Evolutionary conservation across 2,329 filamentous ascomycete genomes (phyloP).

Genomic region (Hypoxylon sp.): DNA sequence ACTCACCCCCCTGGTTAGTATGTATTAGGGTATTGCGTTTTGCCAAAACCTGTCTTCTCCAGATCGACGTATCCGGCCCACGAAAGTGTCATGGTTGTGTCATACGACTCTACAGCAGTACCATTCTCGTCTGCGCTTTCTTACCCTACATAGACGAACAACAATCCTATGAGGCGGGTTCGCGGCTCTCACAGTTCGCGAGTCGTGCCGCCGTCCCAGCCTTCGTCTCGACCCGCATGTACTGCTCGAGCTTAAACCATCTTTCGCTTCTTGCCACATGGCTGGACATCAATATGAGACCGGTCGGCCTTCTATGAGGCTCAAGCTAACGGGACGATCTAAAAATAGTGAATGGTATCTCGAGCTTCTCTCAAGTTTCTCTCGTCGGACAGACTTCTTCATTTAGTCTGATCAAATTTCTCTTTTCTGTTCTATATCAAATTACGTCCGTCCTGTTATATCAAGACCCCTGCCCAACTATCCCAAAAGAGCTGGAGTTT

Average conservation of each 20-base stretch:
- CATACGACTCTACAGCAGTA: slow-evolving; percentile 45
- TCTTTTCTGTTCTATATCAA: slow-evolving; percentile 49
- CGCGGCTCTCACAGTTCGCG: slow-evolving; percentile 36
- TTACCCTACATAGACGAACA: slow-evolving; percentile 29
- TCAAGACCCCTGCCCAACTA: slow-evolving; percentile 48
- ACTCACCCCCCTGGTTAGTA: slow-evolving; percentile 44
- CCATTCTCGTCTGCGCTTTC: slow-evolving; percentile 31
- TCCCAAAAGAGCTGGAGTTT: slow-evolving; percentile 49
- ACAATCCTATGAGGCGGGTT: slow-evolving; percentile 27
- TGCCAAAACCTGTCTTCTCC: slow-evolving; percentile 49
- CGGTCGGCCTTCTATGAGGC: slow-evolving; percentile 51
- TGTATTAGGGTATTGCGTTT: slow-evolving; percentile 42
- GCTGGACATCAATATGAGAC: slow-evolving; percentile 53
- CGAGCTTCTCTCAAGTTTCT: slow-evolving; percentile 39
- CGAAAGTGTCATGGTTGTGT: slow-evolving; percentile 49
- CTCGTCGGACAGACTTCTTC: slow-evolving; percentile 29
- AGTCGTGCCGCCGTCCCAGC: slow-evolving; percentile 32
- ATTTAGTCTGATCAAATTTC: slow-evolving; percentile 34
- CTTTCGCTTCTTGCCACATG: slow-evolving; percentile 38
- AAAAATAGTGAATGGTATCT: slow-evolving; percentile 37
- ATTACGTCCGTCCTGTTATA: slow-evolving; percentile 51
- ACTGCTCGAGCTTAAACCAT: slow-evolving; percentile 20
- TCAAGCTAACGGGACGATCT: slow-evolving; percentile 28
- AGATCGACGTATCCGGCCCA: slow-evolving; percentile 52
- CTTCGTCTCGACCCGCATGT: slow-evolving; percentile 30